These are phyloP conservation scores for Podila clonocystis DNA, from an alignment of 192 early-diverging fungal genomes.

Conservation along the genomic window DNA sequence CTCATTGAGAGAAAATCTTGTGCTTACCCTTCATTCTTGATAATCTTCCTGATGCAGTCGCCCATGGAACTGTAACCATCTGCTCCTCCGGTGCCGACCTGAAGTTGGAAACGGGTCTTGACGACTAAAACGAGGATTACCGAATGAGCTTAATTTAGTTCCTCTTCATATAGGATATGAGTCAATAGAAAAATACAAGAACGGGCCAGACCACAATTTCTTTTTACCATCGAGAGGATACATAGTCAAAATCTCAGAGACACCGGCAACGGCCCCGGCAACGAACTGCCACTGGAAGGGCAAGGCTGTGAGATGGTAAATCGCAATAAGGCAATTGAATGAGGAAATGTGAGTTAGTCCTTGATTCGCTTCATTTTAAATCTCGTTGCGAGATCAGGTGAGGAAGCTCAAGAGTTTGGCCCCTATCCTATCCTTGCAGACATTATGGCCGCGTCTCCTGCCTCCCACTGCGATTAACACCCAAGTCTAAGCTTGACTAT, in stretches of 20 bases:
- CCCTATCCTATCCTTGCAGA: not conserved
- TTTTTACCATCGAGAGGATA: conserved; percentile 81
- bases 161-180: not conserved
- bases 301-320: conserved; percentile 54
- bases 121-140: conserved; percentile 61
- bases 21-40: conserved; percentile 83
- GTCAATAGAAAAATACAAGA: not conserved
- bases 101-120: conserved; percentile 98
- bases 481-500: no score
- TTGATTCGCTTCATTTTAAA: not conserved
- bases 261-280: conserved; percentile 82
- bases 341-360: not conserved
- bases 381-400: not conserved
- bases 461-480: not conserved
- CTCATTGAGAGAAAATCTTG: not conserved
- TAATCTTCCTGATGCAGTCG: conserved; percentile 95
- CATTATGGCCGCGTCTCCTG: not conserved
- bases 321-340: conserved; percentile 1
- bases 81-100: conserved; percentile 87
- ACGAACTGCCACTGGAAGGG: conserved; percentile 85
- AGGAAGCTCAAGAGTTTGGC: not conserved
- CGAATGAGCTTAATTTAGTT: not conserved
- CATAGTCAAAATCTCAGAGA: conserved; percentile 94
- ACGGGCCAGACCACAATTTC: not conserved
- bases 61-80: conserved; percentile 84